Evolutionary conservation across 108 stramenopile species (phyloP), one percentile per base, ranked within the genome.

Genomic region (Nitzschia putrida): DNA sequence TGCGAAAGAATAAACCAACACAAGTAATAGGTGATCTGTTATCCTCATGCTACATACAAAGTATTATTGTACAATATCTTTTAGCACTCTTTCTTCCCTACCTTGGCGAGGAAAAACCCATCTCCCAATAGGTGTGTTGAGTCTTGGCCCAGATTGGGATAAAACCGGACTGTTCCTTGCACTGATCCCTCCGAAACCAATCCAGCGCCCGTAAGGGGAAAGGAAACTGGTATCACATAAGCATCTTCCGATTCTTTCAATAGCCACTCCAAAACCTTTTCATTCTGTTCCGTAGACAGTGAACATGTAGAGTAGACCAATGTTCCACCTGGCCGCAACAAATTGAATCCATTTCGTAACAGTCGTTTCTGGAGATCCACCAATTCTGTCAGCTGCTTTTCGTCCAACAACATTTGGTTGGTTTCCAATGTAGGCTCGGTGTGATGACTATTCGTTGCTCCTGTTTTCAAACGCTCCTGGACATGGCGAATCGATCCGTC

Each of bases 291-390:
- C 37, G 76, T 58, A 1, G 86, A 83, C n/a, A 95, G 64, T 13
- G 94, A 95, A 63, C 97, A 97, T 0, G 97, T 97, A 0, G 91
- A 89, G 68, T 97, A 97, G 13, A 97, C 91, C 73, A 97, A 38
- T 0, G 53, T 72, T 12, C 97, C 97, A 21, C 95, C 97, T 38
- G 61, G 78, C 54, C 77, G 83, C 21, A 97, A 76, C 18, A 86
- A 67, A 21, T 82, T 72, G 76, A 91, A 97, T 11, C 96, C 96
- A 8, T 84, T 81, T 4, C 57, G 71, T 3, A 92, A 72, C 3
- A 97, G 80, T 9, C 80, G 66, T 57, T 66, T 83, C 67, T 97
- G 96, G 14, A 97, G 81, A 42, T 87, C 82, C 4, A 91, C 76
- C 24, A 96, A 76, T 49, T 88, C 85, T 52, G 60, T 53, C 64